phyloP scores from a whole-genome alignment of 1,284 basidiomycete genomes.

The Cystobasidiaceae sp. region DNA sequence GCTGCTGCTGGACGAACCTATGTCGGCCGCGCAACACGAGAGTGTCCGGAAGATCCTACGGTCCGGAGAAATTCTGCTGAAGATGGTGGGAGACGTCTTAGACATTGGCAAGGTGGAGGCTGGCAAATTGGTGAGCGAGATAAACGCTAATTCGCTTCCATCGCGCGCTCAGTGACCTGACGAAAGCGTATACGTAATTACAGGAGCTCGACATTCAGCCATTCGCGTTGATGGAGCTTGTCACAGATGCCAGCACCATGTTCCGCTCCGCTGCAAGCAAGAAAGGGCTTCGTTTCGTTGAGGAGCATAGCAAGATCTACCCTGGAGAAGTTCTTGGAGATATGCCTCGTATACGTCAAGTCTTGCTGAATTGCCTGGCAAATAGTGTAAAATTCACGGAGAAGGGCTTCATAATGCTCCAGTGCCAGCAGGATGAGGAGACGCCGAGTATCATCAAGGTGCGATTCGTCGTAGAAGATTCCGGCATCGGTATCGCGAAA shows the following conservation, averaged over 20 bases:
- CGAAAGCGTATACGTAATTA: background rate
- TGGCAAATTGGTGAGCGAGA: slow-evolving; percentile 42
- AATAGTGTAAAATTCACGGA: slow-evolving; percentile 48
- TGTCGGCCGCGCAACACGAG: slow-evolving; percentile 17
- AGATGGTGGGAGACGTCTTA: slow-evolving; percentile 38
- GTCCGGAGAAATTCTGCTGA: slow-evolving; percentile 37
- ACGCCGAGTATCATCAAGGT: slow-evolving; percentile 40
- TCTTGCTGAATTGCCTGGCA: slow-evolving; percentile 35
- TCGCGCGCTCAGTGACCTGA: background rate
- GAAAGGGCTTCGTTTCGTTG: slow-evolving; percentile 45
- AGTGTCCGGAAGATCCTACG: slow-evolving; percentile 36
- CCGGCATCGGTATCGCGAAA: slow-evolving; percentile 46
- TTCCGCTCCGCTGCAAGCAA: slow-evolving; percentile 45
- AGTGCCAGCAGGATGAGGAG: slow-evolving; percentile 42
- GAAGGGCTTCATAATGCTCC: slow-evolving; percentile 44
- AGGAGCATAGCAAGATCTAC: slow-evolving; percentile 36
- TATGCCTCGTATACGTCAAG: slow-evolving; percentile 39
- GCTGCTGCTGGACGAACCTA: slow-evolving; percentile 37
- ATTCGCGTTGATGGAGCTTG: slow-evolving; percentile 45
- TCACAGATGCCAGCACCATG: slow-evolving; percentile 44
- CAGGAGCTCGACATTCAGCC: slow-evolving; percentile 45
- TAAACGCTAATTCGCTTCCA: no score
- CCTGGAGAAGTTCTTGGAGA: slow-evolving; percentile 38
- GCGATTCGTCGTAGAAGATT: slow-evolving; percentile 45
- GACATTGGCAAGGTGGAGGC: slow-evolving; percentile 48